Evolutionary conservation across 306 rosid species (phyloP).

Genomic region (Vigna hirtella): DNA sequence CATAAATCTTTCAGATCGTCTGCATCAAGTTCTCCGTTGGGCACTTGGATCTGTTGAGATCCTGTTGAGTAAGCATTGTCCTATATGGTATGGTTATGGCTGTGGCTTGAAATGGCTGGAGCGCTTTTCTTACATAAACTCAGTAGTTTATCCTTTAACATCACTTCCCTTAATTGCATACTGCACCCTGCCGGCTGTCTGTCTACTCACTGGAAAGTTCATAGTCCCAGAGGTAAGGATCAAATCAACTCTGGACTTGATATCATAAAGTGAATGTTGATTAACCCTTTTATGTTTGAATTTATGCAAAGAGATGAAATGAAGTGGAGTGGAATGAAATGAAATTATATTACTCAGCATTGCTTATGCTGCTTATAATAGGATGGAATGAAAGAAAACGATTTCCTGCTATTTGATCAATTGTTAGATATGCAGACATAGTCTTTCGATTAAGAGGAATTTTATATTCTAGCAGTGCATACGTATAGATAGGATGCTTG

Average conservation of each 20-base stretch:
- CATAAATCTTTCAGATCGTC: conserved; percentile 84
- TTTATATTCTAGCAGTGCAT: conserved; percentile 5
- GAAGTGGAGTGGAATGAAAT: not conserved
- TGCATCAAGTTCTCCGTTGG: conserved; percentile 96
- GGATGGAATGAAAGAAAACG: not conserved
- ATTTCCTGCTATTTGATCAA: not conserved
- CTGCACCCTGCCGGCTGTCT: conserved; percentile 87
- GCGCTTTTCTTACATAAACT: conserved; percentile 91
- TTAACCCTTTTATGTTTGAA: not conserved
- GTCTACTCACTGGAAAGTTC: conserved; percentile 91
- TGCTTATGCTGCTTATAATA: not conserved
- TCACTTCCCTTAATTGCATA: conserved; percentile 83
- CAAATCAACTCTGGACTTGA: not conserved
- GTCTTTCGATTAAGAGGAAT: not conserved
- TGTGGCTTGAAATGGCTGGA: conserved; percentile 88
- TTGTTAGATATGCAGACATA: not conserved
- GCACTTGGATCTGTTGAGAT: conserved; percentile 96
- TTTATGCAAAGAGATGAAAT: not conserved
- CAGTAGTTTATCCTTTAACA: conserved; percentile 89
- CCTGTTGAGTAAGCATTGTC: conserved; percentile 82
- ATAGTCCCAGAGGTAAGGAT: conserved; percentile 83
- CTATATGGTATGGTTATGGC: conserved; percentile 93
- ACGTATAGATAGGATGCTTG: not conserved
- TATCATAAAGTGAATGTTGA: not conserved
- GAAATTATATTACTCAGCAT: not conserved